These are phyloP conservation scores for Pyrenochaeta sp. DNA, from an alignment of 2,329 filamentous ascomycete genomes.

Conservation along the genomic window DNA sequence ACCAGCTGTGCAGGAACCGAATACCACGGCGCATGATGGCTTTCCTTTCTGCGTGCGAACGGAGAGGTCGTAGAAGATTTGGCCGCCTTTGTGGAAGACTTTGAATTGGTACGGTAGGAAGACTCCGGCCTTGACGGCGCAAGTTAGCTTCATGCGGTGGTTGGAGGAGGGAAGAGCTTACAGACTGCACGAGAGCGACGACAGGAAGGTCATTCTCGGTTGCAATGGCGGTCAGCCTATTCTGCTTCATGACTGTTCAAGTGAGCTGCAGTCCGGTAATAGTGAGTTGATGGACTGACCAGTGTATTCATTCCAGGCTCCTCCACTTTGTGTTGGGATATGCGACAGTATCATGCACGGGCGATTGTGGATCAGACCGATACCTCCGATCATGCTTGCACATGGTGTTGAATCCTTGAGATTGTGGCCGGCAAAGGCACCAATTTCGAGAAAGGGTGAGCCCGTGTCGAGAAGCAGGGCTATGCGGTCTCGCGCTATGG, in stretches of 20 bases:
- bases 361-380: constrained; percentile 45
- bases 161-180: constrained; percentile 3
- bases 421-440: constrained; percentile 47
- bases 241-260: constrained; percentile 48
- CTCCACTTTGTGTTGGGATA: constrained; percentile 53
- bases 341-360: constrained; percentile 51
- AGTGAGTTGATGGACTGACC: no score
- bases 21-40: constrained; percentile 54
- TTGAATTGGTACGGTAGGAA: constrained; percentile 55
- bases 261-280: no score
- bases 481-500: constrained; percentile 50
- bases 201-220: constrained; percentile 52
- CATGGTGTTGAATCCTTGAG: constrained; percentile 39
- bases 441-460: constrained; percentile 52
- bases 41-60: constrained; percentile 48
- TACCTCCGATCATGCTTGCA: constrained; percentile 50
- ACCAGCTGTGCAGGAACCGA: constrained; percentile 55
- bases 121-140: constrained; percentile 43
- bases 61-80: constrained; percentile 47
- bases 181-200: constrained; percentile 51
- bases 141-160: neutral
- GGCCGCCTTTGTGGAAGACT: constrained; percentile 55
- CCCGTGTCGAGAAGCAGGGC: constrained; percentile 48
- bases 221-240: constrained; percentile 49
- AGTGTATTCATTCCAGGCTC: constrained; percentile 52